Evolutionary conservation across 805 yeast genomes (phyloP).

Genomic region (Candida coleopterorum): DNA sequence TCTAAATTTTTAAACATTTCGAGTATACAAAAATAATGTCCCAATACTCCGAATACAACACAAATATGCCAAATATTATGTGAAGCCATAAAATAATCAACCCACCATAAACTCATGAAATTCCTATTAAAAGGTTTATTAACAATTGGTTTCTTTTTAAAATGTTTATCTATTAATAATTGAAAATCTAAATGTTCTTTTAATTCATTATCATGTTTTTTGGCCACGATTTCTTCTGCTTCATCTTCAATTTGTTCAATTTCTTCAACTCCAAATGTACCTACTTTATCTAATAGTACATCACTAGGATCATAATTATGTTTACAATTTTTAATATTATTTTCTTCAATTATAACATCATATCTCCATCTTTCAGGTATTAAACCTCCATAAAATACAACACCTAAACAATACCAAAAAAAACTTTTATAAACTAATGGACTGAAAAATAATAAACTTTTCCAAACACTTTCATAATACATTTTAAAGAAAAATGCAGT

Average conservation of each 20-base stretch:
- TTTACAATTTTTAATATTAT: constrained; percentile 31
- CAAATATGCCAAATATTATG: constrained; percentile 94
- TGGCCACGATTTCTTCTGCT: constrained; percentile 17
- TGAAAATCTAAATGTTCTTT: constrained; percentile 18
- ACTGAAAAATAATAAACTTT: constrained; percentile 49
- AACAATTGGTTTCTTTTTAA: constrained; percentile 25
- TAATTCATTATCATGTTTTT: constrained; percentile 10
- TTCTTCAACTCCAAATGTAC: constrained; percentile 36
- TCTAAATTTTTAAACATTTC: constrained; percentile 53
- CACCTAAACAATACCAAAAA: constrained; percentile 75
- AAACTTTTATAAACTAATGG: constrained; percentile 71
- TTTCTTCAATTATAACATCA: constrained; percentile 47
- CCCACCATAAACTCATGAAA: constrained; percentile 74
- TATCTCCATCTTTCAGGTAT: constrained; percentile 86
- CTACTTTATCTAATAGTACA: constrained; percentile 29
- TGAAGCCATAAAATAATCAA: constrained; percentile 66
- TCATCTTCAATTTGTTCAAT: constrained; percentile 27
- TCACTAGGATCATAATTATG: constrained; percentile 25
- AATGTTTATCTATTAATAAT: constrained; percentile 31
- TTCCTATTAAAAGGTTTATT: constrained; percentile 32
- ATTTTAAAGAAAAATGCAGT: constrained; percentile 56
- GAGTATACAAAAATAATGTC: constrained; percentile 77
- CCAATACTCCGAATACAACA: constrained; percentile 84
- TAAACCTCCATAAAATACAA: constrained; percentile 78
- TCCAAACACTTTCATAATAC: constrained; percentile 49